Base-by-base conservation (phyloP, 257 asterid species). In the Jacaranda copaia region DNA sequence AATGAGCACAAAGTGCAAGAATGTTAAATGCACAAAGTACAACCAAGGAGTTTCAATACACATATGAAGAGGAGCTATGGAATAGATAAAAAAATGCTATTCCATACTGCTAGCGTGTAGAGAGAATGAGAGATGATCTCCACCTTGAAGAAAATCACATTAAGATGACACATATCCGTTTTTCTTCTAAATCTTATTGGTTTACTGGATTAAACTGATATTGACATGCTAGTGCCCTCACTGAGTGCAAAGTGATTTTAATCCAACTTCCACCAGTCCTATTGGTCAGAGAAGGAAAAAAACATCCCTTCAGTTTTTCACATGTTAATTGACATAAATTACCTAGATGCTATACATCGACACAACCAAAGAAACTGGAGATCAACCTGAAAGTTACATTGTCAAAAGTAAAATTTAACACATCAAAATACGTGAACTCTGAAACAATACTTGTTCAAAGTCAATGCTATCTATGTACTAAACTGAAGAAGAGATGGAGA, bases 401-500 rank as follows among this genome's bases (percentile, higher is more conserved):
- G 32, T 59, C 13, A 16, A 18, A 18, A 42, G 9, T 14, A 43
- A 66, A 66, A 1, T 42, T 42, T 46, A 43, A 16, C 56, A 18
- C 39, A 42, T 40, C 71, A 16, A 66, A 66, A 66, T 7, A 43
- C 57, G 18, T 10, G 9, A 63, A 42, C 45, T 42, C 56, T 43
- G 3, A 12, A 35, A 18, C 14, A 58, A 18, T 16, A 14, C 71
- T 42, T 8, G 35, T 53, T 40, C 40, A 58, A 39, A 42, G 71
- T 39, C 51, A 42, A 42, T 42, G 51, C n/a, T 42, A 66, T 66
- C n/a, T 1, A 64, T 1, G 38, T 16, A 66, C 9, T n/a, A 42
- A 20, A 40, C 71, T 66, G n/a, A 40, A 66, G 36, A 66, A 39
- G 51, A 40, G 32, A 72, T 57, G 9, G 6, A 57, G n/a, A 40